Evolutionary conservation across 306 rosid genomes (phyloP).

Genomic region (Abrus precatorius): DNA sequence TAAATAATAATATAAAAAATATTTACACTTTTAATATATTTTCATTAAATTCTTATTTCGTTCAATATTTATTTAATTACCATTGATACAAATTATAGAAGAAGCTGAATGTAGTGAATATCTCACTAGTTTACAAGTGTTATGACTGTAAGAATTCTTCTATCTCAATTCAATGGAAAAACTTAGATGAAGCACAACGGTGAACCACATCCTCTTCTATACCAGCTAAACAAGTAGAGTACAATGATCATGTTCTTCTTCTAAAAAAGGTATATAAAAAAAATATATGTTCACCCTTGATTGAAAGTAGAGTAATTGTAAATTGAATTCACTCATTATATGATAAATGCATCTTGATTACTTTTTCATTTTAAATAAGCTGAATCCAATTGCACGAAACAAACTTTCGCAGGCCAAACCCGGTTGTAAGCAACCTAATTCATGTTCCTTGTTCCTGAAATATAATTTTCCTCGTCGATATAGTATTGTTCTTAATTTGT

Average conservation of each 20-base stretch:
- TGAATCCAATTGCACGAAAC: no score
- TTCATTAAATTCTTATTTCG: no score
- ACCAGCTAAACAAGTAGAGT: not conserved
- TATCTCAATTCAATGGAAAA: not conserved
- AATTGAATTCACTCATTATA: not conserved
- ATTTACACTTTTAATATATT: no score
- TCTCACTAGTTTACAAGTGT: not conserved
- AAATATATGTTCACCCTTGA: not conserved
- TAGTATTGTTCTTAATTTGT: no score
- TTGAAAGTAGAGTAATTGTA: not conserved
- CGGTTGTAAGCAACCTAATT: no score
- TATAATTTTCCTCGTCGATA: no score
- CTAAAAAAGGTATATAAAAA: not conserved
- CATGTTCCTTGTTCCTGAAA: no score
- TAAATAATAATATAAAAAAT: no score
- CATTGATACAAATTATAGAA: not conserved
- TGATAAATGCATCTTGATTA: no score
- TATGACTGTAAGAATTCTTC: not conserved
- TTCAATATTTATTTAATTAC: not conserved
- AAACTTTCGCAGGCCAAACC: no score
- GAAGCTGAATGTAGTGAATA: not conserved
- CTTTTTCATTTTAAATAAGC: no score
- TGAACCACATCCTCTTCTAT: not conserved
- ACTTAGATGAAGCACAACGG: not conserved
- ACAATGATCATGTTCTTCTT: not conserved